A percentile compares a stretch with the other conserved stretches of the same genome.
phyloP scores from a whole-genome alignment of 2,329 filamentous ascomycete species.

The Didymella glomerata region DNA sequence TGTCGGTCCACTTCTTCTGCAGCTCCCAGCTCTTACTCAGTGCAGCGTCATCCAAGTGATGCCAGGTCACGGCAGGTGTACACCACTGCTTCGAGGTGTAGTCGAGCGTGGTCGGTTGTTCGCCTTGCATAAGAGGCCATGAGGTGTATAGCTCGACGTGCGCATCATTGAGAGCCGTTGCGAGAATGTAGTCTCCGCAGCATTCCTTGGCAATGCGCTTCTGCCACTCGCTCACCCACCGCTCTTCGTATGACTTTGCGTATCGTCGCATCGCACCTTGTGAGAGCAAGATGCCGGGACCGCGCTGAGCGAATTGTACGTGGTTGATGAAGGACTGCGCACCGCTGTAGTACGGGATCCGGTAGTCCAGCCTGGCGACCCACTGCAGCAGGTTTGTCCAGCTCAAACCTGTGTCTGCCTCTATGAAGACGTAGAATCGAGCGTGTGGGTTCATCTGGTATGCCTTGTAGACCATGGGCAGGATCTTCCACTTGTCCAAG shows the following conservation, averaged over 20 bases:
- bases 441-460: slow-evolving; percentile 45
- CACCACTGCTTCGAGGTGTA: slow-evolving; percentile 55
- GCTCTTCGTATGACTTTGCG: slow-evolving; percentile 43
- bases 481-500: slow-evolving; percentile 68
- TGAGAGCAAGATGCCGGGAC: slow-evolving; percentile 55
- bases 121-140: slow-evolving; percentile 56
- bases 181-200: slow-evolving; percentile 51
- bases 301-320: slow-evolving; percentile 53
- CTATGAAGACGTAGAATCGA: slow-evolving; percentile 48
- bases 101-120: slow-evolving; percentile 52
- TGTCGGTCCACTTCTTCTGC: slow-evolving; percentile 45
- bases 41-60: slow-evolving; percentile 37
- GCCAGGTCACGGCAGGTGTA: slow-evolving; percentile 52
- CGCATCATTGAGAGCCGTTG: slow-evolving; percentile 46
- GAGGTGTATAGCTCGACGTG: slow-evolving; percentile 49
- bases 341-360: slow-evolving; percentile 55
- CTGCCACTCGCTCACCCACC: slow-evolving; percentile 47
- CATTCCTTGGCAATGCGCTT: slow-evolving; percentile 41
- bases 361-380: slow-evolving; percentile 49
- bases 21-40: slow-evolving; percentile 43
- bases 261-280: slow-evolving; percentile 51
- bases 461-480: slow-evolving; percentile 63
- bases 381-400: slow-evolving; percentile 53
- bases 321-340: slow-evolving; percentile 49
- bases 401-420: slow-evolving; percentile 46